Evolutionary conservation across 2,329 filamentous ascomycete genomes (phyloP).

Genomic region (Penicillium sp.): DNA sequence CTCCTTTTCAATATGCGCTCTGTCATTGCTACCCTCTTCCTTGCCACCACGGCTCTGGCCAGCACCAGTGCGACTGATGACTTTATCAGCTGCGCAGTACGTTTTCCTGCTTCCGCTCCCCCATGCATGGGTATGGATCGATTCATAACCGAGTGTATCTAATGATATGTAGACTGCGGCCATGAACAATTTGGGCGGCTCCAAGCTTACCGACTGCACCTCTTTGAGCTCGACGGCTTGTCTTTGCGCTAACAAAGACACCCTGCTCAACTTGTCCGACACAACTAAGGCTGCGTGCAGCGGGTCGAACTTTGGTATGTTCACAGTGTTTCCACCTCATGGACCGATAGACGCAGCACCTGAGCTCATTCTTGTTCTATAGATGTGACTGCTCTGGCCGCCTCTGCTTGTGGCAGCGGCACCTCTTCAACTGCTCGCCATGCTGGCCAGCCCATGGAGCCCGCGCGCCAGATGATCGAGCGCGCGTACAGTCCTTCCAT

Average conservation of each 20-base stretch:
- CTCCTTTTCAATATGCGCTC: constrained; percentile 15
- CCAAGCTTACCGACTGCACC: constrained; percentile 8
- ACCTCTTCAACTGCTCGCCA: constrained; percentile 11
- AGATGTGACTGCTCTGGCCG: constrained; percentile 3
- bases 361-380: too few relatives aligned
- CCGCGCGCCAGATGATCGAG: constrained; percentile 5
- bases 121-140: neutral
- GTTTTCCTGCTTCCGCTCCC: neutral
- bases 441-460: constrained; percentile 17
- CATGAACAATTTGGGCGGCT: constrained; percentile 3
- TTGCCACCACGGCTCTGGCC: constrained; percentile 8
- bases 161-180: constrained; percentile 6
- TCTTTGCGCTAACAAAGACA: constrained; percentile 16
- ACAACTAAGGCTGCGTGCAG: constrained; percentile 4
- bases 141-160: neutral
- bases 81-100: constrained; percentile 16
- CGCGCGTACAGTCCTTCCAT: constrained; percentile 10
- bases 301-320: constrained; percentile 9
- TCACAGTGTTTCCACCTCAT: neutral
- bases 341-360: neutral
- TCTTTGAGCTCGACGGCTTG: constrained; percentile 10
- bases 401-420: constrained; percentile 6
- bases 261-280: constrained; percentile 4
- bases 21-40: constrained; percentile 14
- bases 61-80: constrained; percentile 6